Base-by-base conservation (phyloP, 1,284 basidiomycete species). In the Ustilago hordei region DNA sequence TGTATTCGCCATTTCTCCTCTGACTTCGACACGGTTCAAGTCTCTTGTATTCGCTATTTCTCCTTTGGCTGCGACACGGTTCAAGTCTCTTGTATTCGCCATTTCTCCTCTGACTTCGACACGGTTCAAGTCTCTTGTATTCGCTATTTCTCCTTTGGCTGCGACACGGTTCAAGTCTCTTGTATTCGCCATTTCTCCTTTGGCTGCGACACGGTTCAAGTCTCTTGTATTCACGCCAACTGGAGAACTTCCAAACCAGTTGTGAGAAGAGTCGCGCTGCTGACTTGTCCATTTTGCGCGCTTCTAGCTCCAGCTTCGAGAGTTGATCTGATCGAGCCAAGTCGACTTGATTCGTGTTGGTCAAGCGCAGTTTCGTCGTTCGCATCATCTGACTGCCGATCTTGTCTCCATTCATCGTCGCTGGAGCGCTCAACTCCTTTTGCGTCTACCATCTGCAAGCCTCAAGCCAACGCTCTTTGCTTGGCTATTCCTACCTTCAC, bases 291-390 rank as follows among this genome's bases (percentile, higher is more conserved):
- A 28, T 28, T 28, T 28, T 28, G 3, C 23, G 3, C 23, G 23
- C 23, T 28, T 28, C 23, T 28, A 28, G 23, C 23, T 28, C 23
- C 55, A 35, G 8, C 32, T 23, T 7, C 7, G 28, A 12, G 43
- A 35, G 34, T 45, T 61, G 60, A 55, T 61, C 60, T 61, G 60
- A 61, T 61, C 60, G 60, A 61, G 60, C 15, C 38, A 3, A n/a
- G 11, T 8, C 3, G 11, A 19, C 43, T 34, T 12, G 7, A n/a
- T 38, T 6, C 3, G 32, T 48, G 45, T 58, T 48, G 56, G 15
- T 58, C 23, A 8, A 48, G n/a, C 23, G n/a, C 6, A 48, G 45
- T 41, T 17, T 41, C 39, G 13, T 17, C 17, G 17, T 41, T 41
- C 39, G 13, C 13, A 41, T 15, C 39, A 17, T 13, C 15, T 41